Base-by-base conservation (phyloP, 371 early-diverging fungal species). In the Syncephalastrum sp. region DNA sequence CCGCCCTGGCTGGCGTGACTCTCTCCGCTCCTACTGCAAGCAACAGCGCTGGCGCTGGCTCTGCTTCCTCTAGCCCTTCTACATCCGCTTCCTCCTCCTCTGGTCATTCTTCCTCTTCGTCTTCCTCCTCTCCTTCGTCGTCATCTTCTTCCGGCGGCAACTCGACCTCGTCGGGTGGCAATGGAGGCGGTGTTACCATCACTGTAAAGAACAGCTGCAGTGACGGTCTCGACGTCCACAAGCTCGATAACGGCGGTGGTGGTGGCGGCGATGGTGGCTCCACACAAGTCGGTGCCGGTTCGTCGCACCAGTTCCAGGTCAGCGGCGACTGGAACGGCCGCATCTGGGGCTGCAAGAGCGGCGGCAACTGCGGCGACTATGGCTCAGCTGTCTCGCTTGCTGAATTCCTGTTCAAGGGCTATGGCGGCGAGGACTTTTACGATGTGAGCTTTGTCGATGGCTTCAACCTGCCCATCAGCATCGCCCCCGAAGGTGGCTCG, bases 161-260 rank as follows among this genome's bases (percentile, higher is more conserved):
- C 27, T 49, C 52, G 17, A 51, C 52, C 42, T 51, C 52, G 17
- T 51, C 52, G 0, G 41, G 52, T 29, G 29, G 29, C 29, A 46
- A 42, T 54, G 21, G 47, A 3, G 44, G 56, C 24, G 48, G 53
- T 54, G 64, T 68, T 5, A 47, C 64, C 13, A 72, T 75, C 25
- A 72, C 66, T 19, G 64, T 75, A 45, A 67, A 72, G 50, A 75
- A 75, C 54, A 65, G 54, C 42, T 75, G 75, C 52, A 44, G 51
- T 3, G 54, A 61, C 8, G 23, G 52, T 38, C 45, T 72, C 10
- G 62, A 72, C 42, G 60, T 72, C 12, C 65, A 69, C 50, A 69
- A 69, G 50, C 54, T 72, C 14, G 68, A 66, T 21, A 75, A 75
- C 47, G 64, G 56, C 46, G 49, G 50, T 17, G 63, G 63, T 41